Percentiles rank a stretch among this genome's conserved stretches.
phyloP scores from a whole-genome alignment of 208 protist genomes.

The Hexamita inflata region DNA sequence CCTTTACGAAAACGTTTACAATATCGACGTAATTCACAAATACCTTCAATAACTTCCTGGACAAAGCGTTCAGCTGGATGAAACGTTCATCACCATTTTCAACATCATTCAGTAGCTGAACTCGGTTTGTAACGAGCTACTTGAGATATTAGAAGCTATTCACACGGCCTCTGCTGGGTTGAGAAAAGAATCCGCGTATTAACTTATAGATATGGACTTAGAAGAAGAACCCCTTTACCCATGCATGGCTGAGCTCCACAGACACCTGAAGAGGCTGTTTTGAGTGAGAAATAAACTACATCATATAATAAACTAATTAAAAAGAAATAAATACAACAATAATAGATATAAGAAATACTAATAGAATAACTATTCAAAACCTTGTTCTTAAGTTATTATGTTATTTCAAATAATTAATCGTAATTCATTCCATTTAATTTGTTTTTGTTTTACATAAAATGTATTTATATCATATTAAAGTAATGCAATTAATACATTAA shows the following conservation, averaged over 20 bases:
- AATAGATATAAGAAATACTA: no score
- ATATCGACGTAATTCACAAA: background rate
- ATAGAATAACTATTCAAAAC: no score
- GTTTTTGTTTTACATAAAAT: no score
- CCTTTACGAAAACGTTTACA: background rate
- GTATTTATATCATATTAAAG: no score
- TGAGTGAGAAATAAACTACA: background rate
- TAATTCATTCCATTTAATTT: no score
- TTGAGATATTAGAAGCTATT: background rate
- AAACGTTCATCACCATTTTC: background rate
- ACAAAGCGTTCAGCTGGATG: background rate
- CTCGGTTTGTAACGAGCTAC: background rate
- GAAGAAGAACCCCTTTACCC: background rate
- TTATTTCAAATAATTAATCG: no score
- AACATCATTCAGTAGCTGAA: background rate
- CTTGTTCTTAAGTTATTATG: no score
- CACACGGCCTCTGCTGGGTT: background rate
- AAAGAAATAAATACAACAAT: no score
- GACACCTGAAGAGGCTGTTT: background rate
- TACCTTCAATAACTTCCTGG: background rate
- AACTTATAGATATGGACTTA: background rate
- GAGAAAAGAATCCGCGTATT: background rate
- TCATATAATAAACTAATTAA: background rate
- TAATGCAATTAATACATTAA: no score
- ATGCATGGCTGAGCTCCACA: background rate